phyloP scores from a whole-genome alignment of 2,329 filamentous ascomycete species.

The Pleomassaria siparia region DNA sequence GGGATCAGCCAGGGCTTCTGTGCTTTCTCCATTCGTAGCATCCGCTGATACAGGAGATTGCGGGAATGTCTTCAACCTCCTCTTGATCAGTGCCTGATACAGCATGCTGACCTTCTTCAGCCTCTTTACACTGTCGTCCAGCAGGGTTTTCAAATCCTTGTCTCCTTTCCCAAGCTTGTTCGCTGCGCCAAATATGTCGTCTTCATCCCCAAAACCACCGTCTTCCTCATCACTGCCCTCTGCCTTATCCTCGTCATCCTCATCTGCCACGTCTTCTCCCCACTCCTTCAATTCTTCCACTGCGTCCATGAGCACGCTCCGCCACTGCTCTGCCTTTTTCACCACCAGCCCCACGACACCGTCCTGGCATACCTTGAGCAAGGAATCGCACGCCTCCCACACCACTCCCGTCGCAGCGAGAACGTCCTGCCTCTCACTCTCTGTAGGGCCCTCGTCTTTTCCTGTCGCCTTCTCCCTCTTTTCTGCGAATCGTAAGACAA shows the following conservation, averaged over 20 bases:
- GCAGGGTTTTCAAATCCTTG: conserved; percentile 64
- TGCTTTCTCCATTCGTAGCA: conserved; percentile 9
- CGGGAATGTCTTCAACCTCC: conserved; percentile 63
- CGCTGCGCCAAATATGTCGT: conserved; percentile 67
- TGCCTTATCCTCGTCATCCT: conserved; percentile 33
- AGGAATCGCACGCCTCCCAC: conserved; percentile 79
- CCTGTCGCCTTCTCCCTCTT: conserved; percentile 38
- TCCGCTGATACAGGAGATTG: conserved; percentile 11
- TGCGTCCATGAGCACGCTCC: conserved; percentile 76
- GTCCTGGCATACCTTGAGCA: conserved; percentile 63
- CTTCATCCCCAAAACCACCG: conserved; percentile 55
- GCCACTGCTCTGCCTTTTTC: conserved; percentile 71
- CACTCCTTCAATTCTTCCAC: conserved; percentile 86
- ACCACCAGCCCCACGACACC: conserved; percentile 73
- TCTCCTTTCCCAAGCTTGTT: conserved; percentile 62
- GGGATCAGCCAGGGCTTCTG: conserved; percentile 4
- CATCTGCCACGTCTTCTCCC: conserved; percentile 68
- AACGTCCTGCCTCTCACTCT: conserved; percentile 45
- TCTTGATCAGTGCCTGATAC: conserved; percentile 69
- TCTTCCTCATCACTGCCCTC: conserved; percentile 41
- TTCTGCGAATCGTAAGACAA: conserved; percentile 63
- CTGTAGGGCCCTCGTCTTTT: conserved; percentile 20
- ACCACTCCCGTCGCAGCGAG: conserved; percentile 72
- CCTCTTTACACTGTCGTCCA: conserved; percentile 65
- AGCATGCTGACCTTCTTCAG: conserved; percentile 68